Base-by-base conservation (phyloP, 345 rosid genomes). In the Citrus medica region DNA sequence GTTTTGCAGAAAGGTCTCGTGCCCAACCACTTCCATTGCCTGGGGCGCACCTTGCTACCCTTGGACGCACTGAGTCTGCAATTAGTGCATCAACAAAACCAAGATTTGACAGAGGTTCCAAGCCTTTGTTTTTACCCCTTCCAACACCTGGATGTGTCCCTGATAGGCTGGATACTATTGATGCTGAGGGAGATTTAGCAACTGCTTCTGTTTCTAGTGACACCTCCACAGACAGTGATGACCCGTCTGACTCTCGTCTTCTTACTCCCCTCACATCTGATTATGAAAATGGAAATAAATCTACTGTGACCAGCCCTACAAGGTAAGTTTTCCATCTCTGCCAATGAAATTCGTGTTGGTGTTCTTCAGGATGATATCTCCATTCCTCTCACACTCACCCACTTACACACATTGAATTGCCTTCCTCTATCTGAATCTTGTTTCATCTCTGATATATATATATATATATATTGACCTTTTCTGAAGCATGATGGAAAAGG, bases 21-120 rank as follows among this genome's bases (percentile, higher is more conserved):
- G 91, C 98, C 16, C 93, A 90, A 40, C 98, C 98, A 74, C 98
- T 92, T 84, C 98, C 98, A 70, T 91, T 89, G 75, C 98, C 98
- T 78, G 86, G 67, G 58, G 73, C 77, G 64, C 86, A 82, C 78
- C 83, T 83, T 78, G 77, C 82, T 55, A 69, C 73, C 6, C 80
- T 87, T 16, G 85, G 73, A 40, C 84, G 85, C 17, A 85, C 84
- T 79, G 86, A 89, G 85, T 87, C 91, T 35, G 93, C 84, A 64
- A 83, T 85, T 37, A 83, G 78, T 81, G 86, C 80, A 35, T 80
- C 90, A 27, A 69, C 81, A 58, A 88, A 89, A 82, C 87, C 87
- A 24, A 88, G 87, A 78, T 83, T 79, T 46, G 91, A 87, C 61
- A 86, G 85, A 66, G 66, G 80, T 27, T 67, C 86, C 55, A 87